Base-by-base conservation (phyloP, 257 asterid species). In the Gardenia jasminoides region DNA sequence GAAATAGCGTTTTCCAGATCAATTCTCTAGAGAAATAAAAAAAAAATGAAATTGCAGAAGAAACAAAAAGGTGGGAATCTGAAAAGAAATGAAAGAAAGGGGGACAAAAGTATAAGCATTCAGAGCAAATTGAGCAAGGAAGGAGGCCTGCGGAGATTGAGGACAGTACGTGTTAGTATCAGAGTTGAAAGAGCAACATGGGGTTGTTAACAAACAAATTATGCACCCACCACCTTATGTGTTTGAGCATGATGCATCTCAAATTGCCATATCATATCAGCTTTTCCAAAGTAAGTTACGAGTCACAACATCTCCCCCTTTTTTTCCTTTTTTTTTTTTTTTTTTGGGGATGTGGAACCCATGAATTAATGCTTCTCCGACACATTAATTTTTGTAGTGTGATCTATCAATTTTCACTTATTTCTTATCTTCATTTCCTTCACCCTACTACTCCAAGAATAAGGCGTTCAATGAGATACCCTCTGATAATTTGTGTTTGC, bases 21-120 rank as follows among this genome's bases (percentile, higher is more conserved):
- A 39, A 39, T 58, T 24, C 1, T 16, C 33, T 10, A 8, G 3
- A 31, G 7, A 28, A 30, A 73, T 4, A 20, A 9, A 73, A 31
- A 28, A 0, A 19, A 28, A 31, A 58, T 2, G n/a, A 19, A 73
- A 31, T 16, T 0, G 52, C 36, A 39, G 36, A 15, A 39, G 3
- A 69, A 74, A 20, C 10, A 39, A 74, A 61, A 22, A 7, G 31
- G 66, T 24, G 15, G 56, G 56, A 75, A 64, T 59, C 70, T 36
- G 44, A 75, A 62, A 75, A 43, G 33, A 46, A 75, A 59, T 61
- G 79, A 75, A 77, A 77, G 79, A 75, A 77, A 77, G 19, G 30
- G 80, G 67, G 31, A 77, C 48, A 54, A 54, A 77, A 77, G 74
- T 24, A 77, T 0, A 47, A 6, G 16, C 31, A 54, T 10, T 67